phyloP scores from a whole-genome alignment of 495 filamentous ascomycete genomes.

The Podospora australis region DNA sequence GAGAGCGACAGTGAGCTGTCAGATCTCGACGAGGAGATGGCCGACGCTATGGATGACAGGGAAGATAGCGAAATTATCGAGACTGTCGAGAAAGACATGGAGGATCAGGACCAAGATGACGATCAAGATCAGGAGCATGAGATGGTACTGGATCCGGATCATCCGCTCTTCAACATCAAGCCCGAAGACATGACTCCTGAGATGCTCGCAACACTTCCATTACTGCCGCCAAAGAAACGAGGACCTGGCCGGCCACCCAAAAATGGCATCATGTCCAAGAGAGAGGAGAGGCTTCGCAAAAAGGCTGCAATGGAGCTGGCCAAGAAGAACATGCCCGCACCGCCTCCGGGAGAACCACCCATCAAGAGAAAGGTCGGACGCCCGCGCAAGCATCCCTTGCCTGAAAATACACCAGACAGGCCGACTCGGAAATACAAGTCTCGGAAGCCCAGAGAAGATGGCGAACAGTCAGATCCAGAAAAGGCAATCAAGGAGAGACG shows the following conservation, averaged over 20 bases:
- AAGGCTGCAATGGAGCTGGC: constrained; percentile 50
- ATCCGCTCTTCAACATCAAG: constrained; percentile 17
- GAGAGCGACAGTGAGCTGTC: constrained; percentile 28
- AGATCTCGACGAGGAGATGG: constrained; percentile 21
- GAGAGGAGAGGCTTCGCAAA: constrained; percentile 61
- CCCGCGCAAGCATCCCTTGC: constrained; percentile 47
- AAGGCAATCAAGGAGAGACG: constrained; percentile 51
- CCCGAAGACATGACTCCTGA: constrained; percentile 27
- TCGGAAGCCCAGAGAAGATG: constrained; percentile 49
- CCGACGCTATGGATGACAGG: constrained; percentile 27
- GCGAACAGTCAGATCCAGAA: constrained; percentile 40
- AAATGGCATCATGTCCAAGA: constrained; percentile 88
- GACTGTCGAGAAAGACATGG: constrained; percentile 32
- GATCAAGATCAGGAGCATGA: constrained; percentile 1
- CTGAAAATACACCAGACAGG: constrained; percentile 51
- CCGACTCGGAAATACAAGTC: constrained; percentile 75
- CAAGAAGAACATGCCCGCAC: constrained; percentile 40
- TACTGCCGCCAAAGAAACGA: constrained; percentile 57
- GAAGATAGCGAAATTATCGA: constrained; percentile 32
- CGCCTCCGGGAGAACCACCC: constrained; percentile 37
- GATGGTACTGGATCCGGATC: neutral
- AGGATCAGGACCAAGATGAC: constrained; percentile 25
- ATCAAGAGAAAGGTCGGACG: constrained; percentile 57
- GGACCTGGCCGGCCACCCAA: constrained; percentile 86
- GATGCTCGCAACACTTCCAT: constrained; percentile 22